phyloP scores from a whole-genome alignment of 345 rosid genomes.

The Punica granatum region DNA sequence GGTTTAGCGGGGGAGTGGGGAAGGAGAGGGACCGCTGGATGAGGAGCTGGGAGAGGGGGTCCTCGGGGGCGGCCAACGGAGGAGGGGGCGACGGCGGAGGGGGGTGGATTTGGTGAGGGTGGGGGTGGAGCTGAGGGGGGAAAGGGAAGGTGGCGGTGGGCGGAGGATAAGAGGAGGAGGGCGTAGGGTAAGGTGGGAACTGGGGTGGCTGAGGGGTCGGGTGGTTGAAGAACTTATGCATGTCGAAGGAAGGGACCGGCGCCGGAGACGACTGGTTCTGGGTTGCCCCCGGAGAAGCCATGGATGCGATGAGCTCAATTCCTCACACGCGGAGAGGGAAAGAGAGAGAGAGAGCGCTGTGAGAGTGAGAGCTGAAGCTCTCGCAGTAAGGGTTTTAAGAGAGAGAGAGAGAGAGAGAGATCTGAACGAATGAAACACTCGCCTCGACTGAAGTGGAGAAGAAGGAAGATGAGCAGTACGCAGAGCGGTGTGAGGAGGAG shows the following conservation, averaged over 20 bases:
- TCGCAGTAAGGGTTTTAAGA: too few relatives aligned
- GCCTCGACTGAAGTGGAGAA: too few relatives aligned
- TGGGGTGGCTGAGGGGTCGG: slow-evolving; percentile 12
- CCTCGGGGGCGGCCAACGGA: slow-evolving; percentile 50
- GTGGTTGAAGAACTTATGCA: slow-evolving; percentile 37
- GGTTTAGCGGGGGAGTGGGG: slow-evolving; percentile 30
- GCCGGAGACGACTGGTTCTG: slow-evolving; percentile 27
- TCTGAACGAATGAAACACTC: too few relatives aligned
- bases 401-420: too few relatives aligned
- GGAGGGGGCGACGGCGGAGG: slow-evolving; percentile 27
- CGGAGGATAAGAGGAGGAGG: slow-evolving; percentile 59
- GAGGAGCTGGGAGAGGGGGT: slow-evolving; percentile 28
- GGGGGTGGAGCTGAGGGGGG: slow-evolving; percentile 2
- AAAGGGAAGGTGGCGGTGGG: slow-evolving; percentile 36
- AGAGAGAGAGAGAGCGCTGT: not conserved
- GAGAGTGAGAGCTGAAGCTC: not conserved
- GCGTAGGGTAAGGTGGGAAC: slow-evolving; percentile 27
- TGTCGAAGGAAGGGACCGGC: slow-evolving; percentile 25
- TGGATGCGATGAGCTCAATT: slow-evolving; percentile 5
- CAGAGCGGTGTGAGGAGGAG: too few relatives aligned
- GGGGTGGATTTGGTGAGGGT: slow-evolving; percentile 17
- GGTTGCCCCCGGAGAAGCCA: slow-evolving; percentile 40
- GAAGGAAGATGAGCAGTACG: too few relatives aligned
- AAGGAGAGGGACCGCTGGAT: slow-evolving; percentile 12
- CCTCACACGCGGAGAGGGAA: not conserved